Evolutionary conservation across 1,284 basidiomycete species (phyloP), one percentile per base, ranked within the genome.

Genomic region (Xanthoconium separans): DNA sequence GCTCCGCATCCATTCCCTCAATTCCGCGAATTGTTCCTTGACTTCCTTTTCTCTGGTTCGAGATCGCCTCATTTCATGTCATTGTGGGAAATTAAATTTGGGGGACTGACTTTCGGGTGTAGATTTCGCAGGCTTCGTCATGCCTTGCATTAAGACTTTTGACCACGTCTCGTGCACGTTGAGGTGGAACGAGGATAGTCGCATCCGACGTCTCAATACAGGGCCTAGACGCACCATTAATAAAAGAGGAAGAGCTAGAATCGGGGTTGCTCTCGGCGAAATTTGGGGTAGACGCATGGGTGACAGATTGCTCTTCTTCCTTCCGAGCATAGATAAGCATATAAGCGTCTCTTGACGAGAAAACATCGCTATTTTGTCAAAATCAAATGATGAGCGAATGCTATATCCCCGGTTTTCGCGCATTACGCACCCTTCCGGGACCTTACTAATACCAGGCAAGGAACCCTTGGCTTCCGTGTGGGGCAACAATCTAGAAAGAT

Each of bases 241-340:
- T 67, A 15, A 41, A 39, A 47, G 53, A 56, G 43, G 45, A 44
- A 49, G 52, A 43, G 30, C 48, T 52, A 30, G 27, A 27, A 52
- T 59, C 53, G 16, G 47, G 56, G 57, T 63, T 66, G 57, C 53
- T 46, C 39, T 63, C 52, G 47, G 44, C 42, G 50, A 63, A 53
- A 59, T 68, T 49, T 59, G 62, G 59, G 60, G 65, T 59, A 44
- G 44, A 42, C 41, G 48, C 66, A 54, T 69, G 60, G 60, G 29
- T 24, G 50, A 47, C 46, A 29, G 50, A 15, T 37, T 50, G 52
- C 22, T 57, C 58, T 24, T 57, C 58, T 44, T 70, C 64, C 60
- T 70, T 76, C 10, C 82, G 81, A 40, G 82, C 80, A 71, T 96
- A 97, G 48, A 97, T 86, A 37, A 96, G 79, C 93, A 96, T 95